Evolutionary conservation across 2,329 filamentous ascomycete genomes (phyloP).

Genomic region (Aspergillus pseudoviridinutans): DNA sequence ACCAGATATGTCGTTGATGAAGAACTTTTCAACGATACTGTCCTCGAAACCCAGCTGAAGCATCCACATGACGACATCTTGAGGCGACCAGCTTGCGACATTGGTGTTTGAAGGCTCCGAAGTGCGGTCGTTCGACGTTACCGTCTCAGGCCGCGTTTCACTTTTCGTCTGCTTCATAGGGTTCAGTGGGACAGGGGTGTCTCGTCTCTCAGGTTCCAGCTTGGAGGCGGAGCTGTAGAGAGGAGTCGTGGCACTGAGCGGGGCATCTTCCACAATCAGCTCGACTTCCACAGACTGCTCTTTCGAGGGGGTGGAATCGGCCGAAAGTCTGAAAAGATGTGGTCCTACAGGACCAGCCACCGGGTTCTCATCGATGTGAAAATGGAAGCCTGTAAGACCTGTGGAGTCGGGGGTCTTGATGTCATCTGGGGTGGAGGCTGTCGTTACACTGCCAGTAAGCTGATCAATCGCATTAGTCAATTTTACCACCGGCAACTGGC

Average conservation of each 20-base stretch:
- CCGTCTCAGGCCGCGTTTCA: too few relatives aligned
- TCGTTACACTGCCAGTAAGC: slow-evolving; percentile 75
- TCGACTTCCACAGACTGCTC: slow-evolving; percentile 15
- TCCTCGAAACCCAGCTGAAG: slow-evolving; percentile 62
- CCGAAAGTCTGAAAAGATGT: slow-evolving; percentile 71
- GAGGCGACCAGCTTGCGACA: not conserved
- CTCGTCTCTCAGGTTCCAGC: slow-evolving; percentile 10
- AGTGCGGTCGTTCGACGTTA: too few relatives aligned
- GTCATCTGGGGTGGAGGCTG: slow-evolving; percentile 83
- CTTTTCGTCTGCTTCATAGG: too few relatives aligned
- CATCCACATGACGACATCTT: too few relatives aligned
- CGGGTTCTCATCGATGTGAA: slow-evolving; percentile 57
- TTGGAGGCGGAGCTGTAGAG: slow-evolving; percentile 9
- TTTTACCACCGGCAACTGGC: not conserved
- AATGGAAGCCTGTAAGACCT: slow-evolving; percentile 58
- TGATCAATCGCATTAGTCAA: slow-evolving; percentile 33
- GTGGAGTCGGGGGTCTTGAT: slow-evolving; percentile 70
- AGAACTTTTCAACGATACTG: slow-evolving; percentile 74
- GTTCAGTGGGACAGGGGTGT: slow-evolving; percentile 18
- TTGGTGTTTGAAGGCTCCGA: not conserved
- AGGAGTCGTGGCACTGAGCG: slow-evolving; percentile 8
- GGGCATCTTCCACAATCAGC: slow-evolving; percentile 13
- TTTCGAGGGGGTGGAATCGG: slow-evolving; percentile 13
- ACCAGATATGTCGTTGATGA: slow-evolving; percentile 88
- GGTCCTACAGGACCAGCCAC: slow-evolving; percentile 80